Evolutionary conservation across 1,284 basidiomycete genomes (phyloP), one percentile per base, ranked within the genome.

Genomic region (Sanghuangporus sanghuang): DNA sequence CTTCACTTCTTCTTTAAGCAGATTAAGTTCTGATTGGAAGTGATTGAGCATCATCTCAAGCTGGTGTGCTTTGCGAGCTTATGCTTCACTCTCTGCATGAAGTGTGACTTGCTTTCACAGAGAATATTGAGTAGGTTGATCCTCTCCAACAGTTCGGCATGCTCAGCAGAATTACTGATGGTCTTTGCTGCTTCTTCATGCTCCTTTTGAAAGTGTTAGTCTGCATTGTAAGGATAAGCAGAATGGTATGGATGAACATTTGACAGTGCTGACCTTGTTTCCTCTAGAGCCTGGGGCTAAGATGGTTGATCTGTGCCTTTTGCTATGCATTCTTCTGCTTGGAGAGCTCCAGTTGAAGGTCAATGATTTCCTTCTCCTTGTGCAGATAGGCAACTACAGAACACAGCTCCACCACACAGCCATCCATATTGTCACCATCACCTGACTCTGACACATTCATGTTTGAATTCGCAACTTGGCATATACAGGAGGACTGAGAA

Each of bases 361-460:
- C 93, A 48, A 92, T 88, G 62, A 95, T 92, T 72, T 95, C 92
- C 76, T 95, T 95, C 77, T 96, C 93, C 69, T 90, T 91, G 35
- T 93, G 85, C 39, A 96, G 77, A 74, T 92, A 95, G 1, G 86
- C 81, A 54, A 96, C 88, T 21, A 96, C 89, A 40, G 89, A 86
- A 50, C 89, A 89, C 16, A 96, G 77, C 69, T 93, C 90, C 0
- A 86, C 78, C 14, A 89, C 67, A 70, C 89, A 86, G 4, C 79
- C 80, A 66, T 89, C 86, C 11, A 74, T 67, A 66, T 86, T 82
- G 14, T 79, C 82, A 4, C 75, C 61, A 9, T 71, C 68, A n/a
- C 84, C 74, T 38, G 82, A 83, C 3, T 70, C 80, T 6, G 76
- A 68, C 9, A 75, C 67, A 11, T 74, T 68, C 11, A 76, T 72